Conservation (phyloP, 1,284 basidiomycete species). For the Austroboletus sp. region DNA sequence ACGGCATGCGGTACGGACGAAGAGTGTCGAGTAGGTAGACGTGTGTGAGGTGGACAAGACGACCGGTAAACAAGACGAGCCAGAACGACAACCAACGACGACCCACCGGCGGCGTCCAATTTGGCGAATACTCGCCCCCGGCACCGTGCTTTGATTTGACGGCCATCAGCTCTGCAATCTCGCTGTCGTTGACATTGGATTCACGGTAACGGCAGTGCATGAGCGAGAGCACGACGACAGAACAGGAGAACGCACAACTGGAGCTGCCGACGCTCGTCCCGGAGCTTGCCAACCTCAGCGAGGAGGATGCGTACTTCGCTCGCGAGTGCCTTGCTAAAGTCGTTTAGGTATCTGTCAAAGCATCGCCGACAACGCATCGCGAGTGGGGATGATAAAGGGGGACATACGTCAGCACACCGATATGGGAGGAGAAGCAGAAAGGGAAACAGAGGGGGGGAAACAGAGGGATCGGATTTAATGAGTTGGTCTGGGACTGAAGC, state of each 20-base stretch:
- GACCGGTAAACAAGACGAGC: conserved; percentile 3
- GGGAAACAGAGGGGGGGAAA: background rate
- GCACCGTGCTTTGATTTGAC: conserved; percentile 68
- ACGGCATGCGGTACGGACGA: no score
- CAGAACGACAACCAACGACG: background rate
- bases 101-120: conserved; percentile 55
- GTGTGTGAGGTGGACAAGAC: background rate
- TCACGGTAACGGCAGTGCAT: background rate
- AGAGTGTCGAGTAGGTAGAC: no score
- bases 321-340: conserved; percentile 63
- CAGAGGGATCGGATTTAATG: background rate
- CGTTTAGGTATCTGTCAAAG: conserved; percentile 52
- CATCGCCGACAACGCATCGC: background rate
- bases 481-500: conserved; percentile 1
- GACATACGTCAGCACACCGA: conserved; percentile 9
- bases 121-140: conserved; percentile 60
- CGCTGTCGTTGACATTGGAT: conserved; percentile 35
- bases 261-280: conserved; percentile 62
- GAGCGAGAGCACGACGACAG: background rate
- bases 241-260: conserved; percentile 51
- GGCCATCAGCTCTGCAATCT: conserved; percentile 69
- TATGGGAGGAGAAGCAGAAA: background rate
- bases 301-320: conserved; percentile 54
- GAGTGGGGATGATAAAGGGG: conserved; percentile 1
- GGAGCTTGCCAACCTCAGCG: conserved; percentile 65